Conservation (phyloP, 2,329 filamentous ascomycete species). For the Venturia aucupariae region DNA sequence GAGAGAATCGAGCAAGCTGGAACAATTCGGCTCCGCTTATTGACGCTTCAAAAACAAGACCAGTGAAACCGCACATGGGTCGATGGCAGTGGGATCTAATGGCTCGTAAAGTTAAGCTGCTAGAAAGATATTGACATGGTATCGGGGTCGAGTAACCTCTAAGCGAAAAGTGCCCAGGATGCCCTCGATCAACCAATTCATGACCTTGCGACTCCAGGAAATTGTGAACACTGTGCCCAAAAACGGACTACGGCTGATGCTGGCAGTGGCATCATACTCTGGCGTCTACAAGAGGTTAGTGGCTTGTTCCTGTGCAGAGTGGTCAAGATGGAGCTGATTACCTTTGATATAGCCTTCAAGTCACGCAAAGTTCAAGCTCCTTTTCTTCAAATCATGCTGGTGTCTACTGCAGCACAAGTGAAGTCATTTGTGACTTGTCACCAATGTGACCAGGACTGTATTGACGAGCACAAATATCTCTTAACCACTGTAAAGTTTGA, state of each 20-base stretch:
- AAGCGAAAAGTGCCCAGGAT: background rate
- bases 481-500: no score
- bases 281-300: background rate
- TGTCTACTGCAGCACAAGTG: no score
- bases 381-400: background rate
- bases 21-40: background rate
- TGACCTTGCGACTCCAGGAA: background rate
- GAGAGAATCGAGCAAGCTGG: background rate
- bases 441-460: no score
- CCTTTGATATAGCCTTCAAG: background rate
- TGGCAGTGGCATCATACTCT: background rate
- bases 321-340: background rate
- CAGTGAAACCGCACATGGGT: background rate
- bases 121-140: background rate
- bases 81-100: background rate
- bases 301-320: background rate
- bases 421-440: no score
- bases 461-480: no score
- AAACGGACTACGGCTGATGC: background rate
- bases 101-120: background rate
- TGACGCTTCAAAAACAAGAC: background rate
- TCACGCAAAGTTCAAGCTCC: background rate
- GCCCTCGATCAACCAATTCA: background rate
- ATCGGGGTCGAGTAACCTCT: background rate
- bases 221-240: no score